Evolutionary conservation across 139 green algal genomes (phyloP).

Genomic region (Eudorina sp.): DNA sequence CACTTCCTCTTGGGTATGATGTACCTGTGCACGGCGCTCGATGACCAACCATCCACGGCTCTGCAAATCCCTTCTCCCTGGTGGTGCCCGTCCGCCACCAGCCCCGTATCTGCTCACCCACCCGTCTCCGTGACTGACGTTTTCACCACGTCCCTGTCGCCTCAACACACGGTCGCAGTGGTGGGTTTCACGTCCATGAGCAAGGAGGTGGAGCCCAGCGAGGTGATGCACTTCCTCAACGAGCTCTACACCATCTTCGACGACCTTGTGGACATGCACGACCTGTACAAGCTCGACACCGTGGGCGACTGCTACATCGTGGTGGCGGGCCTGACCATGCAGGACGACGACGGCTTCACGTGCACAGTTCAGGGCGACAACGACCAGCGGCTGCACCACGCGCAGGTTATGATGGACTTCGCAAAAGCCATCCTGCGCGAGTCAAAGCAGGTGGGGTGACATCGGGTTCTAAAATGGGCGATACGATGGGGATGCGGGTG

Average conservation of each 20-base stretch:
- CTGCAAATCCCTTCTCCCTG: too few species aligned
- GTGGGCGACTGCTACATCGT: constrained; percentile 72
- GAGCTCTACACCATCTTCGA: constrained; percentile 66
- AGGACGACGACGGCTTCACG: constrained; percentile 65
- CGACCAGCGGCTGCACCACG: constrained; percentile 39
- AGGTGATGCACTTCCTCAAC: constrained; percentile 73
- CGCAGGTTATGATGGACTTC: constrained; percentile 65
- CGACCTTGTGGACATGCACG: constrained; percentile 63
- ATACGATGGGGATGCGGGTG: too few species aligned
- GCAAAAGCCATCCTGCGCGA: constrained; percentile 67
- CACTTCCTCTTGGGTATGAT: too few species aligned
- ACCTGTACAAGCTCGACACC: constrained; percentile 70
- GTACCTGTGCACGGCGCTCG: too few species aligned
- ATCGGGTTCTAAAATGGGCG: too few species aligned
- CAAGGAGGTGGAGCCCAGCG: constrained; percentile 64
- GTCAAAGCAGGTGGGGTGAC: constrained; percentile 33
- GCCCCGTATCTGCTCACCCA: too few species aligned
- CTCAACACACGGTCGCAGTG: constrained; percentile 16
- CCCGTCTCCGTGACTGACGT: background rate
- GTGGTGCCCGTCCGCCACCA: too few species aligned
- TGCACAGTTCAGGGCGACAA: constrained; percentile 49
- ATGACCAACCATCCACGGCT: too few species aligned
- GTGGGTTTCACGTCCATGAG: constrained; percentile 66
- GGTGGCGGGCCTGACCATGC: constrained; percentile 66
- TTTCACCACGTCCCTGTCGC: background rate